These are phyloP conservation scores for Solanum pennellii DNA, from an alignment of 257 asterid species.

Conservation along the genomic window DNA sequence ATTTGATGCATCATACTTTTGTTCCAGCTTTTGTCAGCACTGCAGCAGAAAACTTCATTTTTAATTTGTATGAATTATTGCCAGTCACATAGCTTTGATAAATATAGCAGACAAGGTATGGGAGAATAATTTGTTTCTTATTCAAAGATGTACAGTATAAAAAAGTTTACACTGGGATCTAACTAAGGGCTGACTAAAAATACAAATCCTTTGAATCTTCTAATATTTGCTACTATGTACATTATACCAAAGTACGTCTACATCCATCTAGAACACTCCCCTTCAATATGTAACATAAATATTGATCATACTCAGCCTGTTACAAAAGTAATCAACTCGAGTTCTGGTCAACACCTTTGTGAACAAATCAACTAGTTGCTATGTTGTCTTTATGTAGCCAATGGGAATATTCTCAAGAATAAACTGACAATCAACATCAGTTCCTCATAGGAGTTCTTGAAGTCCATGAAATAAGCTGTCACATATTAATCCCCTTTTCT, in stretches of 20 bases:
- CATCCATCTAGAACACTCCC: not conserved
- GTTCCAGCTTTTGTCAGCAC: not conserved
- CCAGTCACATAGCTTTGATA: not conserved
- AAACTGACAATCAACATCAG: not conserved
- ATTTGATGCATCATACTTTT: not conserved
- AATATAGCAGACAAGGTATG: not conserved
- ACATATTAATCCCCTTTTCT: not conserved
- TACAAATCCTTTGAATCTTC: not conserved
- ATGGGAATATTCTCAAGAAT: not conserved
- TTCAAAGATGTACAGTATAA: not conserved
- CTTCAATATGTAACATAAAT: not conserved
- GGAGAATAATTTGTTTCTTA: not conserved
- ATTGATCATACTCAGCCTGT: not conserved
- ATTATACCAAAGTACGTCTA: not conserved
- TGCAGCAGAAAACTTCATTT: not conserved
- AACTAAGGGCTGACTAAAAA: not conserved
- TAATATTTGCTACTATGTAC: not conserved
- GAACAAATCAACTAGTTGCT: not conserved
- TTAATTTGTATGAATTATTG: not conserved
- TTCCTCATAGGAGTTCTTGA: not conserved
- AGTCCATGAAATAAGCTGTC: not conserved
- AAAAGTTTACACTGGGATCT: not conserved
- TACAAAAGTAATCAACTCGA: not conserved
- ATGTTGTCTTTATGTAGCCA: not conserved
- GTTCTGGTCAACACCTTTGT: not conserved